Percentiles rank a stretch among this genome's conserved stretches.
phyloP scores from a whole-genome alignment of 1,284 basidiomycete genomes.

The Microbotryomycetes sp. region DNA sequence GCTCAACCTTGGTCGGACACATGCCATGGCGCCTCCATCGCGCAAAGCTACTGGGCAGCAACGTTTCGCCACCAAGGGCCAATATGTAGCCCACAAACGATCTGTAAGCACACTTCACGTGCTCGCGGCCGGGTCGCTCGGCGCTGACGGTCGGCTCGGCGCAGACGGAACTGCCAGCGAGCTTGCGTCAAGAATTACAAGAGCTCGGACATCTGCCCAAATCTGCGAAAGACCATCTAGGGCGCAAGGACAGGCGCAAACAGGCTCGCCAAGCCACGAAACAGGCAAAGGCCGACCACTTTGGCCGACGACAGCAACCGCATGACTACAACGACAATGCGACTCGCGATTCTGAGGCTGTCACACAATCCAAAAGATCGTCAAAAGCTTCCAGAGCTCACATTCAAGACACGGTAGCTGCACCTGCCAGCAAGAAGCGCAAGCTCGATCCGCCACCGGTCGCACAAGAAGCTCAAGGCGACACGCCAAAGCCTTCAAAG shows the following conservation, averaged over 20 bases:
- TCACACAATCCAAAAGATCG: no score
- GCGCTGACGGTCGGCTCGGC: no score
- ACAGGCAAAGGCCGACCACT: slow-evolving; percentile 54
- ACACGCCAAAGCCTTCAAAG: background rate
- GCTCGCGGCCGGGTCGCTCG: no score
- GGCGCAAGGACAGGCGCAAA: slow-evolving; percentile 59
- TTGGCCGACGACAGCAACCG: slow-evolving; percentile 42
- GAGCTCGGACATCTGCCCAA: slow-evolving; percentile 18
- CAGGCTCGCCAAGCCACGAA: slow-evolving; percentile 54
- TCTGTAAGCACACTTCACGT: no score
- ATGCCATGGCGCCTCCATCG: no score
- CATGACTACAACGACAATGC: slow-evolving; percentile 9
- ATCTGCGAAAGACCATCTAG: slow-evolving; percentile 3
- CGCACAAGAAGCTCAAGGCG: no score
- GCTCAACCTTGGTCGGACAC: no score
- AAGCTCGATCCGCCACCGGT: slow-evolving; percentile 10
- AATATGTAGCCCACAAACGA: no score
- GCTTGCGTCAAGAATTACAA: slow-evolving; percentile 24
- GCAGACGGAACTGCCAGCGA: slow-evolving; percentile 20
- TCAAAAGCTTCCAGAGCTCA: background rate
- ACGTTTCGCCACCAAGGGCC: no score
- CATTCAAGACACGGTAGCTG: background rate
- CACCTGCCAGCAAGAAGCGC: slow-evolving; percentile 8
- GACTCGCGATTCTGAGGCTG: background rate
- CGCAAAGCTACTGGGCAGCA: no score